These are phyloP conservation scores for Aspergillus saccharolyticus DNA, from an alignment of 495 filamentous ascomycete species.

Conservation along the genomic window DNA sequence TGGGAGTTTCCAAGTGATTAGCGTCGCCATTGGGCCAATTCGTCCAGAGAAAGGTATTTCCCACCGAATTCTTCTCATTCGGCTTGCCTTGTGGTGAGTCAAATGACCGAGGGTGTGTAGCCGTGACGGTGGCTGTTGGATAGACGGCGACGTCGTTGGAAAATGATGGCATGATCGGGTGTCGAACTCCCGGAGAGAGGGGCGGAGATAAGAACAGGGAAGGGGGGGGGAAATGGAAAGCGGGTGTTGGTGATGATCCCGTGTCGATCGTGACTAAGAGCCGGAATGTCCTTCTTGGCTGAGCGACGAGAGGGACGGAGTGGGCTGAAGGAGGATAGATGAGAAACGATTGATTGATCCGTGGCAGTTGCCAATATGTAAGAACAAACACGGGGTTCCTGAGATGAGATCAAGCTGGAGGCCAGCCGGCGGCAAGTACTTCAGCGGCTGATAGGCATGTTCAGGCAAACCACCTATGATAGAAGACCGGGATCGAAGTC, in stretches of 20 bases:
- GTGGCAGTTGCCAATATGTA: conserved; percentile 7
- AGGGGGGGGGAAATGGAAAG: conserved; percentile 30
- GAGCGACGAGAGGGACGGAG: conserved; percentile 5
- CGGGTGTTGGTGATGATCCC: conserved; percentile 18
- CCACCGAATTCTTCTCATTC: conserved; percentile 43
- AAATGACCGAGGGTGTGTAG: conserved; percentile 36
- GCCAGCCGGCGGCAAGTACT: conserved; percentile 27
- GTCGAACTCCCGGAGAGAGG: conserved; percentile 1
- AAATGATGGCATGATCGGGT: conserved; percentile 39
- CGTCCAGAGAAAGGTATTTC: conserved; percentile 46
- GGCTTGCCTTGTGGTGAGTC: conserved; percentile 39
- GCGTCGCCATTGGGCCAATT: conserved; percentile 44
- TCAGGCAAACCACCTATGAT: conserved; percentile 6
- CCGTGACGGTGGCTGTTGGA: conserved; percentile 28
- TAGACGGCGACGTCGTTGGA: conserved; percentile 33
- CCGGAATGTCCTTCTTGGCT: conserved; percentile 1
- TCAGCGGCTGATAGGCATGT: conserved; percentile 26
- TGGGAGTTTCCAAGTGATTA: conserved; percentile 29
- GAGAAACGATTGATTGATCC: conserved; percentile 11
- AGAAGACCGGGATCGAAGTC: not conserved
- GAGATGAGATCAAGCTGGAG: conserved; percentile 8
- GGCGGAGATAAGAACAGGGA: not conserved
- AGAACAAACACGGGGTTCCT: conserved; percentile 8
- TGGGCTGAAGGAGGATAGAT: not conserved
- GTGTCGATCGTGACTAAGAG: conserved; percentile 27